Evolutionary conservation across 768 basidiomycete species (phyloP).

Genomic region (Flagelloscypha sp.): DNA sequence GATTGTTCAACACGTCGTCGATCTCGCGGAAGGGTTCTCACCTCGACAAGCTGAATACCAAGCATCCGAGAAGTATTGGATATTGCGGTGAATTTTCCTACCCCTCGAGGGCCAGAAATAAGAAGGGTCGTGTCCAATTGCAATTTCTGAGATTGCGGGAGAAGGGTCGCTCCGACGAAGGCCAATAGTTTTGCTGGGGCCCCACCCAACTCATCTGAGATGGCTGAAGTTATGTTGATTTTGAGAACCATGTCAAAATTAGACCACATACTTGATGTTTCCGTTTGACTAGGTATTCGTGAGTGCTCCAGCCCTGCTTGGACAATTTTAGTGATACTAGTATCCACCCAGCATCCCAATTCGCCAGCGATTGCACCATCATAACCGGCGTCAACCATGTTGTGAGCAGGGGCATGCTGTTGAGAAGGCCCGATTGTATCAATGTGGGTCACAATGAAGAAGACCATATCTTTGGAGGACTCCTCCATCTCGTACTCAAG

Average conservation of each 20-base stretch:
- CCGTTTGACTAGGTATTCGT: slow-evolving; percentile 50
- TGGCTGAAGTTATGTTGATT: too few species aligned
- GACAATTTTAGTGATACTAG: slow-evolving; percentile 60
- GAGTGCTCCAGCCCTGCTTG: slow-evolving; percentile 73
- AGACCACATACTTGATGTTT: too few species aligned
- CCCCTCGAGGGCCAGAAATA: slow-evolving; percentile 74
- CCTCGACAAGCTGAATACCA: slow-evolving; percentile 78
- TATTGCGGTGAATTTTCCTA: slow-evolving; percentile 70
- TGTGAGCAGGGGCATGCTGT: too few species aligned
- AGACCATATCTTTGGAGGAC: slow-evolving; percentile 46
- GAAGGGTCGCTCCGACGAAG: too few species aligned
- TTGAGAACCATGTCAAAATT: too few species aligned
- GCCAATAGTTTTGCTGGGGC: too few species aligned
- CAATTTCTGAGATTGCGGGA: too few species aligned
- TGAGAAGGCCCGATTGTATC: too few species aligned
- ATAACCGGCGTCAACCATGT: slow-evolving; percentile 39
- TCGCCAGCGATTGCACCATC: slow-evolving; percentile 54
- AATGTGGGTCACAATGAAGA: slow-evolving; percentile 73
- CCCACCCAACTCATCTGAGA: too few species aligned
- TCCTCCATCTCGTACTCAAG: too few species aligned
- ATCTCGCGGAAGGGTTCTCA: slow-evolving; percentile 17
- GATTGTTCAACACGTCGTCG: background rate
- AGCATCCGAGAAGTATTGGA: slow-evolving; percentile 47
- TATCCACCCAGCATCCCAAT: slow-evolving; percentile 81
- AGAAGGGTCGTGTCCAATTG: too few species aligned